Evolutionary conservation across 305 asterid genomes (phyloP), one percentile per base, ranked within the genome.

Genomic region (Rubia peregrina): DNA sequence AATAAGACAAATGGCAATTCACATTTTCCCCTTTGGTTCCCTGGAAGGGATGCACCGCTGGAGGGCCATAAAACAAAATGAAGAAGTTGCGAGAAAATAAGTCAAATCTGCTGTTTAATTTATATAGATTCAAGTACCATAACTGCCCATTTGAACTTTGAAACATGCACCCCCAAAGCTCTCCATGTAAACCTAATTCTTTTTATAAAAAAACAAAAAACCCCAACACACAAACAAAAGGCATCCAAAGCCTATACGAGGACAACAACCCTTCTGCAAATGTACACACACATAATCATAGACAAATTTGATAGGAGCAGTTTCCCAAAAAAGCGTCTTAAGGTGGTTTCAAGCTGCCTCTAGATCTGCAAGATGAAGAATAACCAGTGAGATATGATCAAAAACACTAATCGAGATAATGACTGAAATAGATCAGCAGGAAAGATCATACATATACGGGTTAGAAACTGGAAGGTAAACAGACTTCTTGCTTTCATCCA

Each of bases 401-500:
- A 33, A 33, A 38, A n/a, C 44, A 41, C 43, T 5, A 43, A 11
- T 26, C 46, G 44, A 16, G 21, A 7, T 40, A 36, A 19, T 40
- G 49, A 12, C 2, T 57, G 59, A 41, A 3, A 16, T 1, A 66
- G 70, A 66, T 42, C 9, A 10, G 0, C 6, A 68, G 48, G 12
- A 43, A 43, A 65, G 68, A 41, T 64, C 61, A 14, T 78, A 83
- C 85, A 80, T 83, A 76, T 81, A 84, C 84, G 80, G 61, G 66
- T 74, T 72, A 57, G 53, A 71, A 71, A 73, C 26, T 17, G 26
- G 40, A 16, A 21, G 72, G 43, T 43, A 26, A 44, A 43, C 4
- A 22, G 57, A 10, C 61, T 33, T 24, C 69, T 71, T 61, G 12
- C 17, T 10, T 36, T 33, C 19, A 42, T 16, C 59, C 46, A 33